Evolutionary conservation across 805 yeast species (phyloP).

Genomic region (Metschnikowia noctiluminum): DNA sequence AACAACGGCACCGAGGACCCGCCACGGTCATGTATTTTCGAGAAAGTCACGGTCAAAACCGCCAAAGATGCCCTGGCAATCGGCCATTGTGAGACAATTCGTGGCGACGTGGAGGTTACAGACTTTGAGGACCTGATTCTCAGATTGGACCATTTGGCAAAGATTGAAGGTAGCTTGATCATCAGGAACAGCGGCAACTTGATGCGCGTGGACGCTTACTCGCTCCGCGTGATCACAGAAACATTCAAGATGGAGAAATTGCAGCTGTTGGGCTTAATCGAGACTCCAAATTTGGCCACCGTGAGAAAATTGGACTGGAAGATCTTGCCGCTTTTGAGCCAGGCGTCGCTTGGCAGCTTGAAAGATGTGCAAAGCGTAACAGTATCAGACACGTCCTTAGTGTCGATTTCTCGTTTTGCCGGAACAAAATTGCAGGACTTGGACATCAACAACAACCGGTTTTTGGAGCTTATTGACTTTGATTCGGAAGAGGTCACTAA

Average conservation of each 20-base stretch:
- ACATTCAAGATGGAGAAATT: constrained; percentile 51
- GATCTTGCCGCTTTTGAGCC: constrained; percentile 68
- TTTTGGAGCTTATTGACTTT: constrained; percentile 56
- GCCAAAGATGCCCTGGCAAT: constrained; percentile 16
- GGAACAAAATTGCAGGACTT: constrained; percentile 52
- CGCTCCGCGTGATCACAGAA: constrained; percentile 43
- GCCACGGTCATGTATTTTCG: constrained; percentile 6
- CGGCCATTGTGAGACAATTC: constrained; percentile 44
- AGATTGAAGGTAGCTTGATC: constrained; percentile 54
- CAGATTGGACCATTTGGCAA: constrained; percentile 48
- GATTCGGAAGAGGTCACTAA: constrained; percentile 53
- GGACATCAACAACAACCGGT: constrained; percentile 71
- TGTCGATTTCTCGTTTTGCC: constrained; percentile 60
- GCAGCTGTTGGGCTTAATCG: constrained; percentile 60
- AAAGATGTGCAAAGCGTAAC: constrained; percentile 49
- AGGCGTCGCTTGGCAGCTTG: constrained; percentile 51
- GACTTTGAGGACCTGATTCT: constrained; percentile 48
- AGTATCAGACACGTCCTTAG: constrained; percentile 69
- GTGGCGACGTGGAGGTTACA: constrained; percentile 50
- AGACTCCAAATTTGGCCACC: constrained; percentile 50
- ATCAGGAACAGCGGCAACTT: constrained; percentile 52
- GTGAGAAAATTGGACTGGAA: constrained; percentile 61
- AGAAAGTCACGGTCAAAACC: constrained; percentile 1
- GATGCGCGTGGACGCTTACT: constrained; percentile 55
- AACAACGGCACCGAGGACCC: constrained; percentile 8